A percentile compares a stretch with the other conserved stretches of the same genome.
These are phyloP conservation scores for Aspergillus leporis DNA, from an alignment of 495 filamentous ascomycete genomes.

Conservation along the genomic window DNA sequence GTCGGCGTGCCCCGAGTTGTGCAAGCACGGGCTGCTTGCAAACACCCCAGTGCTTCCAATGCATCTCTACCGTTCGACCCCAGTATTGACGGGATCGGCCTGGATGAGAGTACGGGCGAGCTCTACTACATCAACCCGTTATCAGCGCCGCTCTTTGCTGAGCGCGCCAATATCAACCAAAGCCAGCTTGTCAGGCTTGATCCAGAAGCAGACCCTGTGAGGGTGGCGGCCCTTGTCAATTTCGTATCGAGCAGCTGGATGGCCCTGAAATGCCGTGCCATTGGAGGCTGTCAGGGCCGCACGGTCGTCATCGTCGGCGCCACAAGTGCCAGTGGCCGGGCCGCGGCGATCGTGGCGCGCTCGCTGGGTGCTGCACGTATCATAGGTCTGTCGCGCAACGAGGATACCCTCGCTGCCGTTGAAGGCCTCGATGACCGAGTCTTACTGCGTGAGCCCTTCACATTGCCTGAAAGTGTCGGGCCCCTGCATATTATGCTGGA, in stretches of 20 bases:
- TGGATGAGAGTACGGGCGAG: conserved; percentile 3
- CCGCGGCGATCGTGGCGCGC: conserved; percentile 7
- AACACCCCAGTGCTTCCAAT: conserved; percentile 7
- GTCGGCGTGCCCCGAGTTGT: conserved; percentile 5
- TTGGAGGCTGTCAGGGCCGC: conserved; percentile 8
- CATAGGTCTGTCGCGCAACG: conserved; percentile 3
- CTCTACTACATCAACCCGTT: conserved; percentile 9
- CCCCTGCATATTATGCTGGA: conserved; percentile 11
- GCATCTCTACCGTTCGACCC: conserved; percentile 13
- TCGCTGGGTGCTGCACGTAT: conserved; percentile 5
- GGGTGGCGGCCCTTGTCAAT: conserved; percentile 10
- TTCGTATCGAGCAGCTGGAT: conserved; percentile 14
- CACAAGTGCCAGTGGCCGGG: conserved; percentile 6
- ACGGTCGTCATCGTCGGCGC: conserved; percentile 11
- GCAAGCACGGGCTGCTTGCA: background rate
- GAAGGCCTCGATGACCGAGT: conserved; percentile 7
- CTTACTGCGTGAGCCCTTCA: background rate
- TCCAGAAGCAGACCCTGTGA: background rate
- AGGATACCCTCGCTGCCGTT: conserved; percentile 4
- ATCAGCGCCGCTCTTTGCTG: conserved; percentile 3
- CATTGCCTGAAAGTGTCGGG: background rate
- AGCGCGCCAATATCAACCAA: conserved; percentile 8
- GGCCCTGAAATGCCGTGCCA: conserved; percentile 3
- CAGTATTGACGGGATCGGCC: conserved; percentile 12
- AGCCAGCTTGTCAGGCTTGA: conserved; percentile 7